These are phyloP conservation scores for Phyllosticta citriasiana DNA, from an alignment of 2,329 filamentous ascomycete species.

Conservation along the genomic window DNA sequence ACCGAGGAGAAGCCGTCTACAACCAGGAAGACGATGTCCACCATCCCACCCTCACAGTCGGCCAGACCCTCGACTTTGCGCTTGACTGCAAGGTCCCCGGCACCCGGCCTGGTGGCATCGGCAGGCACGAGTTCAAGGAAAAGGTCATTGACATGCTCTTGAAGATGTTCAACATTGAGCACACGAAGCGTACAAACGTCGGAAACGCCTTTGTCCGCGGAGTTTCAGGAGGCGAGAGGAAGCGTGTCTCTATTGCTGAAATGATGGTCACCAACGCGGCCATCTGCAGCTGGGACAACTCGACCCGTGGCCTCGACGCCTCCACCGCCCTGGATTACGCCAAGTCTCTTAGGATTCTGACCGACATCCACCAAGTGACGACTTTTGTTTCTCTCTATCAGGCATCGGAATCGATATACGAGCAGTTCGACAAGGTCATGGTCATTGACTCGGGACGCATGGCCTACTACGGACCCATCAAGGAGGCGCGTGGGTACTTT, in stretches of 20 bases:
- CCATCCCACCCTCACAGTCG: slow-evolving; percentile 74
- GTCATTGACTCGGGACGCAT: slow-evolving; percentile 68
- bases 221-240: slow-evolving; percentile 68
- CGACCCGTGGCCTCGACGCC: slow-evolving; percentile 38
- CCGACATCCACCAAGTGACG: slow-evolving; percentile 72
- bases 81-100: slow-evolving; percentile 76
- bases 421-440: slow-evolving; percentile 73
- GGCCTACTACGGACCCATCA: slow-evolving; percentile 62
- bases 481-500: slow-evolving; percentile 63
- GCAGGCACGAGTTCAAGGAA: slow-evolving; percentile 64
- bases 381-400: slow-evolving; percentile 84
- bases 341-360: slow-evolving; percentile 48
- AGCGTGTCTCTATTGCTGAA: slow-evolving; percentile 74
- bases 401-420: slow-evolving; percentile 72
- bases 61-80: slow-evolving; percentile 78
- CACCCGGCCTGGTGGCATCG: slow-evolving; percentile 65
- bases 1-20: slow-evolving; percentile 75
- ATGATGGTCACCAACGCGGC: slow-evolving; percentile 67
- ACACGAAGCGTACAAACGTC: slow-evolving; percentile 75
- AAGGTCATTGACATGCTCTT: slow-evolving; percentile 64
- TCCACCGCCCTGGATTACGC: slow-evolving; percentile 41
- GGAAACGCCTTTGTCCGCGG: slow-evolving; percentile 74
- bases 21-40: slow-evolving; percentile 82
- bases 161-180: slow-evolving; percentile 90
- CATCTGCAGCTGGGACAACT: slow-evolving; percentile 54